A percentile compares a stretch with the other conserved stretches of the same genome.
phyloP scores from a whole-genome alignment of 768 basidiomycete species.

The Mycena latifolia region DNA sequence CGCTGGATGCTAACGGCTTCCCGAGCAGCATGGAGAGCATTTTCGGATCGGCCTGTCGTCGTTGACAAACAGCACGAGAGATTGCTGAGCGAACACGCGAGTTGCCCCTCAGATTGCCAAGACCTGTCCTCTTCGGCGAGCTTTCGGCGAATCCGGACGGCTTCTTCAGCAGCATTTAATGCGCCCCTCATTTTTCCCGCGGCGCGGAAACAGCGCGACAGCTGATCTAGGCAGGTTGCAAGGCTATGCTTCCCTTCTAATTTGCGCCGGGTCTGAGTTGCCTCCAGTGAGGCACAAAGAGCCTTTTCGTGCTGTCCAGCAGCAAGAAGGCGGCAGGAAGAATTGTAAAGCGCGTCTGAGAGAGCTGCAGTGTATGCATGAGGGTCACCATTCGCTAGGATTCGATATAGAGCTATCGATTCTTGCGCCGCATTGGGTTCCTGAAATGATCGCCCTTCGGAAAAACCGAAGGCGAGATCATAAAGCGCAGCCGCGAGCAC shows the following conservation, averaged over 20 bases:
- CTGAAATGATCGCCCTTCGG: neutral
- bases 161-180: slow-evolving; percentile 23
- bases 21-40: slow-evolving; percentile 24
- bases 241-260: slow-evolving; percentile 4
- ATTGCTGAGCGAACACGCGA: slow-evolving; percentile 26
- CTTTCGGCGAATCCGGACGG: slow-evolving; percentile 26
- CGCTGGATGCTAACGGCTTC: slow-evolving; percentile 32
- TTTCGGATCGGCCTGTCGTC: slow-evolving; percentile 1
- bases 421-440: slow-evolving; percentile 19
- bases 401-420: slow-evolving; percentile 28
- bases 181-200: slow-evolving; percentile 14
- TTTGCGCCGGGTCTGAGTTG: slow-evolving; percentile 22
- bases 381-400: slow-evolving; percentile 11
- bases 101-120: slow-evolving; percentile 15
- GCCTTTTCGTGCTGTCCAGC: slow-evolving; percentile 19
- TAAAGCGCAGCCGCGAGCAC: slow-evolving; percentile 31
- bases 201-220: slow-evolving; percentile 20
- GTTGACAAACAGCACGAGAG: slow-evolving; percentile 23
- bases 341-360: slow-evolving; percentile 28
- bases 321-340: slow-evolving; percentile 19
- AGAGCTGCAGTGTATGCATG: neutral
- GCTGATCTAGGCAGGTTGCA: slow-evolving; percentile 23
- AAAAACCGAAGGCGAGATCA: slow-evolving; percentile 30
- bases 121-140: slow-evolving; percentile 8
- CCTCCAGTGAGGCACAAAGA: slow-evolving; percentile 14